Conservation (phyloP, 208 protist genomes). For the Strigomonas oncopelti region DNA sequence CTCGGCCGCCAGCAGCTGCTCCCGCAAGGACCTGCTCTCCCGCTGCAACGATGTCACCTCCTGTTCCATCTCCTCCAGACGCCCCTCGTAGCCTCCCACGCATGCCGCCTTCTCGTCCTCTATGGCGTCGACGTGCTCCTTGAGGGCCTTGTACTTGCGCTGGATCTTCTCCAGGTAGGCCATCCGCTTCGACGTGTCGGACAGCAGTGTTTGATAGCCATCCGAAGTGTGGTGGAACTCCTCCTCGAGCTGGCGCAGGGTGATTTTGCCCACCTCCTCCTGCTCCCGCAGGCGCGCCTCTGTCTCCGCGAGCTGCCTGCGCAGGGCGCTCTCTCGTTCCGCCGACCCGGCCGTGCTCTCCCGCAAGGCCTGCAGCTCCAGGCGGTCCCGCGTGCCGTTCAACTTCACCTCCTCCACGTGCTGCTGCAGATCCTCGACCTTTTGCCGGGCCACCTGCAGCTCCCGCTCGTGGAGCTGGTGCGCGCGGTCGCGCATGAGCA, state of each 20-base stretch:
- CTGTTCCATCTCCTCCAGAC: slow-evolving; percentile 23
- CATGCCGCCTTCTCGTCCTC: slow-evolving; percentile 29
- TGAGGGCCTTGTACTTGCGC: slow-evolving; percentile 72
- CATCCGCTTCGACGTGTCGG: slow-evolving; percentile 59
- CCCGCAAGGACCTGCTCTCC: slow-evolving; percentile 29
- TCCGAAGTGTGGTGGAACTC: slow-evolving; percentile 60
- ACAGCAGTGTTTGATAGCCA: slow-evolving; percentile 65
- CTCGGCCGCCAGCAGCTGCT: slow-evolving; percentile 29
- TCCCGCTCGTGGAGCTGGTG: slow-evolving; percentile 8
- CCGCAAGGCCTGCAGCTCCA: slow-evolving; percentile 6
- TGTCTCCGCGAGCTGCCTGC: slow-evolving; percentile 7
- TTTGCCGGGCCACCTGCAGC: slow-evolving; percentile 9
- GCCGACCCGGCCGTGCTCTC: not conserved
- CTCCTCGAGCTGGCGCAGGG: slow-evolving; percentile 51
- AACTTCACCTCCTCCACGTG: slow-evolving; percentile 17
- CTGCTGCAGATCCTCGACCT: slow-evolving; percentile 15
- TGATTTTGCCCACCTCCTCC: slow-evolving; percentile 15
- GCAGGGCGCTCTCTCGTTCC: not conserved
- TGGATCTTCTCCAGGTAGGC: slow-evolving; percentile 53
- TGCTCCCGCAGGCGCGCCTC: slow-evolving; percentile 13
- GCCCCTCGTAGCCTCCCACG: slow-evolving; percentile 10
- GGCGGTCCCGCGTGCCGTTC: not conserved
- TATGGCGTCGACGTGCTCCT: slow-evolving; percentile 32
- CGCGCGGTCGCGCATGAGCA: not conserved
- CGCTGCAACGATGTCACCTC: slow-evolving; percentile 18